Evolutionary conservation across 23 red algal genomes (phyloP), one percentile per base, ranked within the genome.

Genomic region (Gracilaria vermiculophylla): DNA sequence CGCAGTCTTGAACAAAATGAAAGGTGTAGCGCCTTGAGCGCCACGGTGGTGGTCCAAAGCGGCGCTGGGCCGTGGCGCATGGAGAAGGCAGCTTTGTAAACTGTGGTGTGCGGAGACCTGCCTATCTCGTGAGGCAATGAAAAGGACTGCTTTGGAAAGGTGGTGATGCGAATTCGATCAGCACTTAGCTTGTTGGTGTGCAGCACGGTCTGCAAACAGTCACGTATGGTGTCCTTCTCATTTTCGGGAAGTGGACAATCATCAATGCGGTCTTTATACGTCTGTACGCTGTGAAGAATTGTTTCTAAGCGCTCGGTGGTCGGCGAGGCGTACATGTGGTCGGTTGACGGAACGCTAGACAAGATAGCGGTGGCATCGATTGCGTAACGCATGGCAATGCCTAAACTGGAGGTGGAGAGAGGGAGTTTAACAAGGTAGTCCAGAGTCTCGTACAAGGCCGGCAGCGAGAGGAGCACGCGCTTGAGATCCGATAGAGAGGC

Each of bases 151-250:
- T 73, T 73, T 47, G 67, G 67, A 47, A 45, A 73, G 39, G 67
- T 73, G 31, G 67, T 73, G 36, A 73, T 73, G 67, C 67, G 67
- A 29, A 73, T 73, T 42, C 67, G 67, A 36, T 73, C 67, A 73
- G 67, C 20, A 32, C 37, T 73, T 33, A 73, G 67, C 67, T 48
- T 73, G 23, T 73, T 40, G 23, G 42, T 42, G 9, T 73, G 39
- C 42, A 73, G 35, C 28, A 73, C 42, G 37, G 67, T 73, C 47
- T 73, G 67, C 42, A 73, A 5, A 37, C 67, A 73, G 15, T 73
- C 67, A 28, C 67, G 67, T 23, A 73, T 42, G 23, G 47, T 47
- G 20, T 73, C 67, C 67, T 73, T 73, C 42, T 73, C 67, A n/a
- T 48, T 73, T 45, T 73, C 67, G 33, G 67, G 14, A 45, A 73